Conservation (phyloP, 2,329 filamentous ascomycete genomes). For the Apiospora marii region DNA sequence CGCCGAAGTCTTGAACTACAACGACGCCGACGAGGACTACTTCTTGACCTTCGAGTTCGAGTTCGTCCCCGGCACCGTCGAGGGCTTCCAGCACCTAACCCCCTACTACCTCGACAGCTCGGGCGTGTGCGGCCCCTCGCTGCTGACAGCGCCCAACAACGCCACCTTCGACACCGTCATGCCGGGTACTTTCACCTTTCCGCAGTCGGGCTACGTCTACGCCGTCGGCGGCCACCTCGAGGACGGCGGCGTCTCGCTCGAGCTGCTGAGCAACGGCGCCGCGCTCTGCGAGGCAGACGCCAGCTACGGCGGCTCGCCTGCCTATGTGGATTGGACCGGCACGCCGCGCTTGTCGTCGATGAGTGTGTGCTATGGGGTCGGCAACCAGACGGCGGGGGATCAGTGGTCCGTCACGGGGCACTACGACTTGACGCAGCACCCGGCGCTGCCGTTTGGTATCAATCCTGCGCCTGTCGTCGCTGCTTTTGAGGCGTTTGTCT, state of each 20-base stretch:
- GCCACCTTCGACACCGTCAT: neutral
- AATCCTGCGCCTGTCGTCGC: constrained; percentile 16
- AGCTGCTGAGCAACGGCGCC: constrained; percentile 6
- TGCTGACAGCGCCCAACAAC: neutral
- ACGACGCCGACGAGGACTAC: neutral
- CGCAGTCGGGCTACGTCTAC: neutral
- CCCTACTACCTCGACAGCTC: constrained; percentile 8
- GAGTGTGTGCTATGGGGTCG: neutral
- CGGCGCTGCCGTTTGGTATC: neutral
- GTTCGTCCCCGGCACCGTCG: neutral
- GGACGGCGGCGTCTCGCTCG: neutral
- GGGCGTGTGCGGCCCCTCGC: neutral
- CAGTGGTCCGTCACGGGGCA: constrained; percentile 15
- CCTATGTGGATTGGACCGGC: constrained; percentile 3
- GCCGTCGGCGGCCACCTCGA: constrained; percentile 15
- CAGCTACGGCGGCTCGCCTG: neutral
- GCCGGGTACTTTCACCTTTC: neutral
- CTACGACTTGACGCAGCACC: constrained; percentile 23
- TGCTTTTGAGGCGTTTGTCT: neutral
- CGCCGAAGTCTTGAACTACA: neutral
- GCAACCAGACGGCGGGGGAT: neutral
- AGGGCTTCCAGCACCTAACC: neutral
- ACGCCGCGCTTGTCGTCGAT: neutral
- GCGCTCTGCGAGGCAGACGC: neutral
- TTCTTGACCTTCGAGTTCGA: neutral